Base-by-base conservation (phyloP, 2,329 filamentous ascomycete species). In the Rhynchosporium agropyri region DNA sequence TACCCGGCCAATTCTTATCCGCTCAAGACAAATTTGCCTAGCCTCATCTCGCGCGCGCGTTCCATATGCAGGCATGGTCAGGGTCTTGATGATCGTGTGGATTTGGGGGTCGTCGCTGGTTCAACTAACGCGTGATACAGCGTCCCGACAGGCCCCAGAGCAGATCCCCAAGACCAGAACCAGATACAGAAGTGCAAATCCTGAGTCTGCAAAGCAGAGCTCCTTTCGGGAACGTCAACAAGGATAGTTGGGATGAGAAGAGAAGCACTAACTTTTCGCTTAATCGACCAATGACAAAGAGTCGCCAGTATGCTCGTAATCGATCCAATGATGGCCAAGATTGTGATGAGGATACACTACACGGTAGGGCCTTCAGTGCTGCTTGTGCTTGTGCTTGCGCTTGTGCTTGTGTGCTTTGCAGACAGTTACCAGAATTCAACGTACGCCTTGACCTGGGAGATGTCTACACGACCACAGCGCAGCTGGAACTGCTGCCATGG, bases 121-220 rank as follows among this genome's bases (percentile, higher is more conserved):
- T 36, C 13, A 20, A 46, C 43, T 46, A 40, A 46, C 26, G 40
- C 54, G 40, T 40, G 54, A 57, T 46, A 20, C 20, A 46, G 54
- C 54, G 54, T 57, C 45, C 54, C 54, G 54, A 57, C 20, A 57
- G 54, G 45, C 26, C 54, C 54, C 42, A 46, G 54, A 57, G 54
- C 54, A 31, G 54, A 57, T 57, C 54, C 31, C 40, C 54, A 31
- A 10, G 26, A 20, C 10, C 31, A 58, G 56, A 49, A 20, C 10
- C 31, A 58, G 56, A 49, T 15, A 40, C 56, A 58, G 56, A 42
- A 58, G 56, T 58, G 45, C 56, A 58, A 58, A 58, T 58, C 43
- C 56, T 56, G 53, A 45, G 31, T 20, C 38, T 56, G 53, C 51
- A 40, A 9, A 45, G 40, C 53, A 56, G 38, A 28, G 53, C 38